Percentiles rank a stretch among this genome's conserved stretches.
These are phyloP conservation scores for Colletotrichum brevisporum DNA, from an alignment of 2,329 filamentous ascomycete genomes.

Conservation along the genomic window DNA sequence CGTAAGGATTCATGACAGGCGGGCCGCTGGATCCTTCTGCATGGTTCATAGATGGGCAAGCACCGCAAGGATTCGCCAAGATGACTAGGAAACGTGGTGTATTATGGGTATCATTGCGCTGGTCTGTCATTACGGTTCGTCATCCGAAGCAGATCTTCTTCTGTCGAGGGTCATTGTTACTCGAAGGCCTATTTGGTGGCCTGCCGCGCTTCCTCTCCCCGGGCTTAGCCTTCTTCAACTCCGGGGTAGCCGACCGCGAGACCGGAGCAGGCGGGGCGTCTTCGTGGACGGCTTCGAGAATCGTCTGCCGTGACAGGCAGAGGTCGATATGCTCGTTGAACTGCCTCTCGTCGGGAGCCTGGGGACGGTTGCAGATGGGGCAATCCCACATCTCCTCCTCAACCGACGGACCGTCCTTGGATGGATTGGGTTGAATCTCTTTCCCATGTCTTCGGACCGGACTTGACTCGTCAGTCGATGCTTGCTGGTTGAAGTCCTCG, in stretches of 20 bases:
- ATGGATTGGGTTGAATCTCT: constrained; percentile 64
- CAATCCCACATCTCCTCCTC: constrained; percentile 81
- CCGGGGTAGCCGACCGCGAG: constrained; percentile 48
- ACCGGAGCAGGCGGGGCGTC: constrained; percentile 48
- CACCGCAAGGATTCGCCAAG: background rate
- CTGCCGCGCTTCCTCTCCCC: constrained; percentile 57
- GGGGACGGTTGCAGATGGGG: constrained; percentile 86
- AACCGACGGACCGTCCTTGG: constrained; percentile 47
- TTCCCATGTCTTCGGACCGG: constrained; percentile 61
- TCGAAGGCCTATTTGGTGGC: constrained; percentile 48
- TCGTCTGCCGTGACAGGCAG: constrained; percentile 88
- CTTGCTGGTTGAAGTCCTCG: constrained; percentile 71
- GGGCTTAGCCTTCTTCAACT: constrained; percentile 53
- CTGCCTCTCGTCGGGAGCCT: constrained; percentile 78
- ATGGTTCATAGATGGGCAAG: background rate
- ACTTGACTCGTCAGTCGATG: constrained; percentile 64
- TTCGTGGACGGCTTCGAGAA: constrained; percentile 83
- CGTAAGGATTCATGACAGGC: background rate
- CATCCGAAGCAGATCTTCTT: constrained; percentile 68
- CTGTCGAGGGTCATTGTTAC: constrained; percentile 59
- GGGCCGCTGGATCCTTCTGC: background rate
- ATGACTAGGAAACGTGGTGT: background rate
- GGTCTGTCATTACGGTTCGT: constrained; percentile 11
- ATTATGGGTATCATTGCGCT: constrained; percentile 30
- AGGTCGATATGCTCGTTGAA: constrained; percentile 96